Base-by-base conservation (phyloP, 805 yeast species). In the Starmerella gropengiesseri region DNA sequence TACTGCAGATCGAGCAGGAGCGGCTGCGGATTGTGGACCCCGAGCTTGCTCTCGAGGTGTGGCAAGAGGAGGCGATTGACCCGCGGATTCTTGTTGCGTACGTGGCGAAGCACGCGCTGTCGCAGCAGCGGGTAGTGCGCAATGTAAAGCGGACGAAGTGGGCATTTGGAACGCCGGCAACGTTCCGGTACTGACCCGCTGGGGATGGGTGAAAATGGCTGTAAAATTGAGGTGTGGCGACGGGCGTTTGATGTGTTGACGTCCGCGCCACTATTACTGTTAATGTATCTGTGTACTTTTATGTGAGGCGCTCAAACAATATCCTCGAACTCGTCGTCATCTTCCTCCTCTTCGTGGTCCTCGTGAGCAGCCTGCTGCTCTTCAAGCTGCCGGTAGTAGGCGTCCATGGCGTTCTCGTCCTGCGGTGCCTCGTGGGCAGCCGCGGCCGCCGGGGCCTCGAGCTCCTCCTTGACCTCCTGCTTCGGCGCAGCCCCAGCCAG, bases 41-140 rank as follows among this genome's bases (percentile, higher is more conserved):
- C 14, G 16, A 21, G 16, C 18, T 20, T 4, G 25, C 16, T 12
- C 22, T 21, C 11, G 35, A 31, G 12, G 9, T 20, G 18, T 13
- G 13, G 25, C 35, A 20, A 3, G 35, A 31, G 11, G 11, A 6
- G 8, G 89, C 89, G 67, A 89, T 89, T 47, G 97, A 89, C 61
- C 97, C 97, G 20, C 71, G 97, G 51, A 66, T 89, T 53, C 77
- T 94, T 0, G 95, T 85, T 19, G 77, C 82, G 71, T 89, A 86
- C 57, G 74, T 94, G 40, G 87, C 86, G 61, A 82, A 77, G 62
- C 85, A 66, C 58, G 69, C 75, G 42, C 95, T 89, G 17, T 97
- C 97, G 7, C 80, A 89, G 42, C 96, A 89, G 61, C 87, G 83
- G 62, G 68, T 89, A 31, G 86, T 89, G 54, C 81, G 95, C 11